phyloP scores from a whole-genome alignment of 352 stramenopile species.

The Plasmopara viticola region DNA sequence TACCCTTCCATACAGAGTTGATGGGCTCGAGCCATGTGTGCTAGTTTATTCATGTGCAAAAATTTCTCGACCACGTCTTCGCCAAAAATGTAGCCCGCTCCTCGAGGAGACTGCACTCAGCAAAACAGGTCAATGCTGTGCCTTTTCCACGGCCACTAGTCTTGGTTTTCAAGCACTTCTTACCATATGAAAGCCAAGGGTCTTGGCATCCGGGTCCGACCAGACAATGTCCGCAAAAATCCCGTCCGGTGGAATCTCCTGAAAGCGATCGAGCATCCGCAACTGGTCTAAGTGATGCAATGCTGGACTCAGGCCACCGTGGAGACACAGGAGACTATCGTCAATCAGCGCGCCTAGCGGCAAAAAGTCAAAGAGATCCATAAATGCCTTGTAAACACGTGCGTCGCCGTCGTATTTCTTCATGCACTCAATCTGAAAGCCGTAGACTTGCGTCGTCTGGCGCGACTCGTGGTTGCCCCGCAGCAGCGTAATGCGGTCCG shows the following conservation, averaged over 20 bases:
- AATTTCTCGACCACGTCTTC: slow-evolving; percentile 83
- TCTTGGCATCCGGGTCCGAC: slow-evolving; percentile 78
- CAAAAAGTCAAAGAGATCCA: slow-evolving; percentile 73
- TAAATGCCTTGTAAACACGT: slow-evolving; percentile 73
- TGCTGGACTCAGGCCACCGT: slow-evolving; percentile 59
- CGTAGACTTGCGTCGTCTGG: slow-evolving; percentile 75
- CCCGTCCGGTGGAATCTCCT: slow-evolving; percentile 72
- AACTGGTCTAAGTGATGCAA: slow-evolving; percentile 91
- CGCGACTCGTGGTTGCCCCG: slow-evolving; percentile 94
- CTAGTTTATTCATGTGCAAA: slow-evolving; percentile 71
- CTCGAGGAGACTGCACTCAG: slow-evolving; percentile 47
- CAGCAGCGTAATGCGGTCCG: slow-evolving; percentile 89
- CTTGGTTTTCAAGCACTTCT: slow-evolving; percentile 2
- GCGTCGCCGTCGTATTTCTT: slow-evolving; percentile 79
- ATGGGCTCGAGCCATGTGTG: slow-evolving; percentile 74
- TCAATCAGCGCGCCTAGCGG: slow-evolving; percentile 78
- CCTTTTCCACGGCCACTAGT: slow-evolving; percentile 29
- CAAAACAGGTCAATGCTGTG: neutral
- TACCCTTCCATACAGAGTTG: slow-evolving; percentile 85
- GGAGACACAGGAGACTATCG: slow-evolving; percentile 55
- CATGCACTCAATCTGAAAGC: slow-evolving; percentile 80
- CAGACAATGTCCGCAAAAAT: slow-evolving; percentile 82
- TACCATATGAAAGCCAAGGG: slow-evolving; percentile 80
- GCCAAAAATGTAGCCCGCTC: slow-evolving; percentile 84
- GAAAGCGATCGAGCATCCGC: slow-evolving; percentile 75